Evolutionary conservation across 768 basidiomycete genomes (phyloP), one percentile per base, ranked within the genome.

Genomic region (Asterophora parasitica): DNA sequence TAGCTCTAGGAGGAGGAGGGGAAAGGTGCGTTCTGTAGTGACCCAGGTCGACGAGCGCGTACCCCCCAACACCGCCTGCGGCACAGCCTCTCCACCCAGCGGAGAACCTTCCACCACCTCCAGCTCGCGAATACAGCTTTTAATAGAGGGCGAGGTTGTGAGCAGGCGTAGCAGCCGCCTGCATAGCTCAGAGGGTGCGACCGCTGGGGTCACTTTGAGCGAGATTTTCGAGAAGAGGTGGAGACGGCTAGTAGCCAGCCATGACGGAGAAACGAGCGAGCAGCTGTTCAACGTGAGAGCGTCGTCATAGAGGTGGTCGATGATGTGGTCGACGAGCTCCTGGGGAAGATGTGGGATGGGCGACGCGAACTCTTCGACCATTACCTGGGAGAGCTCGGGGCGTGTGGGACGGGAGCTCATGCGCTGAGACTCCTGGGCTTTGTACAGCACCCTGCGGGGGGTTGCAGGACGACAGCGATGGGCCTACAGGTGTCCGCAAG

Each of bases 261-360:
- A 76, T 27, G 67, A 60, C 2, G 61, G 59, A 54, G 62, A 66
- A 2, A 73, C 69, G 41, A 64, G 62, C 3, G 72, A 61, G 48
- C 73, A 75, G 31, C 47, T 46, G 35, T 43, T 54, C 38, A 75
- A 57, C 15, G 66, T 51, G 33, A 43, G 3, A 15, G 51, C 52
- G 46, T 72, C 66, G 52, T 69, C 62, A 57, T 68, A 56, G 30
- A 75, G 61, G 51, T 74, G 63, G 62, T 75, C 75, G 58, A 76
- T 62, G 54, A 75, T 69, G 46, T 69, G 59, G 63, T 75, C 75
- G n/a, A 72, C 63, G 35, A 74, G 68, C 55, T 75, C 74, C 54
- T 75, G 74, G 1, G 74, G 74, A 8, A 75, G 65, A 28, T 48
- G 55, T 20, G 56, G 57, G 15, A 57, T 40, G 39, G 53, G 35